Conservation (phyloP, 2,329 filamentous ascomycete genomes). For the Sporothrix inflata region DNA sequence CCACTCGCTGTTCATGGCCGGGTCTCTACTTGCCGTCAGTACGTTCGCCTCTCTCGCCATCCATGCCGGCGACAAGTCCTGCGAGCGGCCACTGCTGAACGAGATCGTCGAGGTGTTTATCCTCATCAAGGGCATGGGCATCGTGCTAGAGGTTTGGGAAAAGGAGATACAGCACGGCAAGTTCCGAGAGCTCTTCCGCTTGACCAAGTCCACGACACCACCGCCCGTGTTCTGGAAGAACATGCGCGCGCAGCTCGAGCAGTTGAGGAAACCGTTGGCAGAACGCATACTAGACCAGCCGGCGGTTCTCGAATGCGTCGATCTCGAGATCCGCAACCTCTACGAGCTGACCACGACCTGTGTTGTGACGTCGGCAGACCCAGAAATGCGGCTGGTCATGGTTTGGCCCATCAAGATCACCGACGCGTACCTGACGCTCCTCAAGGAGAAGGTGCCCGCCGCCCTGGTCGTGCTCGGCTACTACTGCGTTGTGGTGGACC, state of each 20-base stretch:
- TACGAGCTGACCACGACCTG: background rate
- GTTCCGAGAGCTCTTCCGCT: constrained; percentile 35
- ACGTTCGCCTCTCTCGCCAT: constrained; percentile 39
- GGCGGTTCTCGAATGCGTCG: background rate
- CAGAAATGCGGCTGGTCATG: constrained; percentile 35
- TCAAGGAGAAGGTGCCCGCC: constrained; percentile 33
- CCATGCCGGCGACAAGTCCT: constrained; percentile 26
- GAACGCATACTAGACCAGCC: background rate
- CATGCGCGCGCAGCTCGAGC: background rate
- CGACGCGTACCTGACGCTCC: constrained; percentile 35
- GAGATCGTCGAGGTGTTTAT: constrained; percentile 42
- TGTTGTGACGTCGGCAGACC: background rate
- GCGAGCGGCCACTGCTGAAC: constrained; percentile 36
- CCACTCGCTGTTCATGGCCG: constrained; percentile 42
- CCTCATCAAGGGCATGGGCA: constrained; percentile 40
- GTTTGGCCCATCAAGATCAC: constrained; percentile 37
- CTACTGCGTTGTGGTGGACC: constrained; percentile 36
- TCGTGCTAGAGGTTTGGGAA: constrained; percentile 39
- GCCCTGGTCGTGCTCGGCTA: constrained; percentile 35
- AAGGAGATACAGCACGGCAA: constrained; percentile 33
- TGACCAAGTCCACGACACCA: background rate
- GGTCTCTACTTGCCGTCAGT: constrained; percentile 41
- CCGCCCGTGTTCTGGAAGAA: background rate
- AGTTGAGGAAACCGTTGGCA: background rate
- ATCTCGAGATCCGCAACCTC: background rate